Conservation (phyloP, 2,329 filamentous ascomycete genomes). For the Venturia effusa region DNA sequence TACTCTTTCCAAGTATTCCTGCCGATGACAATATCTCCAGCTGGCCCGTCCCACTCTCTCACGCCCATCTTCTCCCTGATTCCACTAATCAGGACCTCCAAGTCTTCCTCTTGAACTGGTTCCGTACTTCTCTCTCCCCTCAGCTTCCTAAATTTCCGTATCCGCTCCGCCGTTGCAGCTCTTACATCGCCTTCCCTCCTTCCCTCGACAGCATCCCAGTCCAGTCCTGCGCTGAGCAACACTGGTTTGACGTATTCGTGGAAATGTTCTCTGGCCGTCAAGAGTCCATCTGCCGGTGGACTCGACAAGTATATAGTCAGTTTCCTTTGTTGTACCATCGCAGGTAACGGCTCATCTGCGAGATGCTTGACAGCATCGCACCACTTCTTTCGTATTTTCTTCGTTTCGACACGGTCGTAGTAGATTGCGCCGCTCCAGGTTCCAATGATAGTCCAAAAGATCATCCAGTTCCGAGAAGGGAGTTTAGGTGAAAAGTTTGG, state of each 20-base stretch:
- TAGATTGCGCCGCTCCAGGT: conserved; percentile 70
- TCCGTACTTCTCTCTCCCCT: conserved; percentile 41
- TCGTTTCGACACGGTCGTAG: conserved; percentile 90
- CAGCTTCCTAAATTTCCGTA: conserved; percentile 55
- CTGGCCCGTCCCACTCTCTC: conserved; percentile 58
- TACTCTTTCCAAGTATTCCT: conserved; percentile 98
- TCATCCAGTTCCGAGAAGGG: conserved; percentile 94
- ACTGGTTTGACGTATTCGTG: conserved; percentile 93
- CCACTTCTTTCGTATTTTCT: conserved; percentile 77
- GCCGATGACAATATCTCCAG: conserved; percentile 81
- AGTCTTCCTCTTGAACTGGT: conserved; percentile 38
- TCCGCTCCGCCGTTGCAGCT: conserved; percentile 74
- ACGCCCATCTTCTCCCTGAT: conserved; percentile 57
- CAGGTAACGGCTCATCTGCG: conserved; percentile 60
- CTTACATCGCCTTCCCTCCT: conserved; percentile 86
- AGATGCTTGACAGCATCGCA: conserved; percentile 74
- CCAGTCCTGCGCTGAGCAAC: conserved; percentile 75
- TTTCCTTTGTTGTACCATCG: conserved; percentile 66
- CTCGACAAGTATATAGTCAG: conserved; percentile 78
- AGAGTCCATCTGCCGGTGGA: conserved; percentile 76
- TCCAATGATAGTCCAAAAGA: conserved; percentile 74
- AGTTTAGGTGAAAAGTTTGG: conserved; percentile 74
- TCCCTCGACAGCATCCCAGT: conserved; percentile 94
- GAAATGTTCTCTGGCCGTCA: conserved; percentile 85
- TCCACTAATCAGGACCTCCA: conserved; percentile 51